These are phyloP conservation scores for Yamadazyma akitaensis DNA, from an alignment of 805 yeast genomes.

Conservation along the genomic window DNA sequence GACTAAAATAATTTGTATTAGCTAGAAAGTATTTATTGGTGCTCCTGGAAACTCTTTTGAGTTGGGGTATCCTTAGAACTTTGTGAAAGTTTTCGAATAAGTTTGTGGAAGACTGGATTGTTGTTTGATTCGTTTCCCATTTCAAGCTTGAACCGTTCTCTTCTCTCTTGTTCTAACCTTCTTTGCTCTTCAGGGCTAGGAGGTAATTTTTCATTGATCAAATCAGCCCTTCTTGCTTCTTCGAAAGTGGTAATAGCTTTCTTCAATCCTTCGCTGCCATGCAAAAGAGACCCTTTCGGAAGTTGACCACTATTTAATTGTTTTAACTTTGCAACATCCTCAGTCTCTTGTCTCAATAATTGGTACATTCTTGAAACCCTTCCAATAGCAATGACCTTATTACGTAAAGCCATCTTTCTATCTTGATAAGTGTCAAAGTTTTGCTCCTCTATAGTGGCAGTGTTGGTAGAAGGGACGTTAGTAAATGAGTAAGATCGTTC, in stretches of 20 bases:
- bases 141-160: conserved; percentile 38
- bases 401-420: conserved; percentile 57
- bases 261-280: conserved; percentile 78
- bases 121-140: conserved; percentile 25
- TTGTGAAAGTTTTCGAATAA: conserved; percentile 35
- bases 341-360: conserved; percentile 83
- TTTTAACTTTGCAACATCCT: conserved; percentile 77
- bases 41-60: neutral
- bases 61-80: neutral
- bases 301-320: conserved; percentile 67
- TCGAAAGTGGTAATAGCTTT: conserved; percentile 69
- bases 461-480: conserved; percentile 1
- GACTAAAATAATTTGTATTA: too few species aligned
- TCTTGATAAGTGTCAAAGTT: conserved; percentile 24
- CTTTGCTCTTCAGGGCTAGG: conserved; percentile 63
- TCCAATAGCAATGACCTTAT: conserved; percentile 94
- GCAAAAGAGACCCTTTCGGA: conserved; percentile 82
- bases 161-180: conserved; percentile 44
- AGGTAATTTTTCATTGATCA: conserved; percentile 83
- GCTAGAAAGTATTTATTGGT: neutral
- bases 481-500: conserved; percentile 6
- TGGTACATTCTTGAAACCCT: conserved; percentile 90
- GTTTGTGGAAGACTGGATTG: conserved; percentile 36
- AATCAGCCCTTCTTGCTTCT: conserved; percentile 78
- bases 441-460: neutral